Conservation (phyloP, 1,139 yeast genomes). For the Kazachstania sp. region DNA sequence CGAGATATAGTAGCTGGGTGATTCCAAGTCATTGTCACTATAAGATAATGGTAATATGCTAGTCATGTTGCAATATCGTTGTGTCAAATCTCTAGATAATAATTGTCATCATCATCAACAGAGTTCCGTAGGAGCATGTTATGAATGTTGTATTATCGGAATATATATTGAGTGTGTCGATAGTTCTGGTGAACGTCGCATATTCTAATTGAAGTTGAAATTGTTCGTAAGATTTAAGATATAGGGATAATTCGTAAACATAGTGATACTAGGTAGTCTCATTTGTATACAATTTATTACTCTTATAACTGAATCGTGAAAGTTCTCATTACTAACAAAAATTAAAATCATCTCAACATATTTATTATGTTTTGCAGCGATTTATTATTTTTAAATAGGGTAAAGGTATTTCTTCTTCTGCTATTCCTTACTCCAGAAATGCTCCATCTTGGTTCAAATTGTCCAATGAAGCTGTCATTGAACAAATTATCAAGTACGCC, state of each 20-base stretch:
- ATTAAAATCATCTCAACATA: background rate
- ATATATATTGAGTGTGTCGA: background rate
- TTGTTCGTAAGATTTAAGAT: constrained; percentile 1
- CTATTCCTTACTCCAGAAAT: constrained; percentile 98
- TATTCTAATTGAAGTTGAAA: background rate
- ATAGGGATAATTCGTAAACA: constrained; percentile 2
- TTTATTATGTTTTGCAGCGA: background rate
- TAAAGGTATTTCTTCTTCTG: constrained; percentile 99
- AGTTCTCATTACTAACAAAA: constrained; percentile 29
- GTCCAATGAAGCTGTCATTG: constrained; percentile 90
- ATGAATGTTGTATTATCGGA: background rate
- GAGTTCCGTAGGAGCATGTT: no score
- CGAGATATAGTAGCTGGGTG: constrained; percentile 30
- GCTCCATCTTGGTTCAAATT: constrained; percentile 99
- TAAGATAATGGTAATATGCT: no score
- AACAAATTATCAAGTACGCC: constrained; percentile 98
- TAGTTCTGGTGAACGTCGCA: no score
- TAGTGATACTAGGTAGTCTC: constrained; percentile 6
- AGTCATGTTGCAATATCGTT: no score
- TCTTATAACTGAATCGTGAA: background rate
- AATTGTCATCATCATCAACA: no score
- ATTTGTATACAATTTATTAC: constrained; percentile 4
- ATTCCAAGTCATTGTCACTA: constrained; percentile 20
- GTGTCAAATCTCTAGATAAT: no score
- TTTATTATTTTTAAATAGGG: constrained; percentile 45